Evolutionary conservation across 257 asterid genomes (phyloP).

Genomic region (Ballota nigra): DNA sequence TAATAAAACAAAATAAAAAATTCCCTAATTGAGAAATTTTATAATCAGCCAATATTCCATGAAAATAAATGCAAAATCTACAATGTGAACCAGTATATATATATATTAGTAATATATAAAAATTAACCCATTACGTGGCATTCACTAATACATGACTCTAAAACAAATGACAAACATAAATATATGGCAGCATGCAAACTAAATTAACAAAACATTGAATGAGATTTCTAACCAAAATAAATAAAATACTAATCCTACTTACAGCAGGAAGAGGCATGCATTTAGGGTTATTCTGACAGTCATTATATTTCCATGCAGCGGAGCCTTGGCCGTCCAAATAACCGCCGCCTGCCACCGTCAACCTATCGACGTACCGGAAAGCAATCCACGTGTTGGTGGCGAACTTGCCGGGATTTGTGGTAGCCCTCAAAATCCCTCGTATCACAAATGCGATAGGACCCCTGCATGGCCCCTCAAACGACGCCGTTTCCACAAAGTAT

Average conservation of each 20-base stretch:
- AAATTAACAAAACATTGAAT: too few species aligned
- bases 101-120: too few species aligned
- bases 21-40: too few species aligned
- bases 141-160: too few species aligned
- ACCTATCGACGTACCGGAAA: constrained; percentile 43
- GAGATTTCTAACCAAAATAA: too few species aligned
- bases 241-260: constrained; percentile 6
- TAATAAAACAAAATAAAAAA: too few species aligned
- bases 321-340: constrained; percentile 68
- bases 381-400: constrained; percentile 59
- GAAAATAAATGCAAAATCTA: too few species aligned
- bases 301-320: constrained; percentile 66
- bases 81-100: too few species aligned
- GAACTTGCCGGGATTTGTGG: constrained; percentile 32
- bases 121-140: too few species aligned
- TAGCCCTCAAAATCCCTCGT: constrained; percentile 52
- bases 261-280: constrained; percentile 71
- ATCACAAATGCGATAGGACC: constrained; percentile 33
- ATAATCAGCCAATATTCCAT: too few species aligned
- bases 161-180: too few species aligned
- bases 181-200: too few species aligned
- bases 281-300: constrained; percentile 40
- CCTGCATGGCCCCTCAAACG: constrained; percentile 57
- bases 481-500: constrained; percentile 35
- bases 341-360: constrained; percentile 67